phyloP scores from a whole-genome alignment of 306 rosid genomes.

The Quercus berberidifolia region DNA sequence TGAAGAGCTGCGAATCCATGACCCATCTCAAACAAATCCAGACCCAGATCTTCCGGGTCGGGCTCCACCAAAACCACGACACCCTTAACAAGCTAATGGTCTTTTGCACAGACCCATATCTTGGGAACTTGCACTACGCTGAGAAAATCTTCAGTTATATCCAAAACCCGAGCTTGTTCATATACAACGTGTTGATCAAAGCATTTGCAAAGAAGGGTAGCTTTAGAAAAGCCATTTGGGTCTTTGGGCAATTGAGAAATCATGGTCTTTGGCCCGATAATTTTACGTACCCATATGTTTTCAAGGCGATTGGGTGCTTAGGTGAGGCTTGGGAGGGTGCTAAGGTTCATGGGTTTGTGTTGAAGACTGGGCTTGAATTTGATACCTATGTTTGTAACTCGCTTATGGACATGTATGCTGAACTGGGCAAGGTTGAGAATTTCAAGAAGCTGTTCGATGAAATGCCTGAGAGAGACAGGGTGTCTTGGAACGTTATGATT shows the following conservation, averaged over 20 bases:
- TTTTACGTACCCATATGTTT: conserved; percentile 40
- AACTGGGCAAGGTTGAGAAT: conserved; percentile 14
- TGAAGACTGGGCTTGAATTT: conserved; percentile 28
- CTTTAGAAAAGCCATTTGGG: conserved; percentile 19
- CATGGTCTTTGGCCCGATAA: conserved; percentile 35
- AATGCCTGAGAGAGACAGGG: conserved; percentile 30
- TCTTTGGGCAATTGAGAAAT: conserved; percentile 26
- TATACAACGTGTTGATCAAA: conserved; percentile 34
- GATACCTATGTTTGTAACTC: conserved; percentile 43
- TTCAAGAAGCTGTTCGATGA: conserved; percentile 25
- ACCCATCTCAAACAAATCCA: conserved; percentile 37
- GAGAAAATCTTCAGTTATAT: conserved; percentile 22
- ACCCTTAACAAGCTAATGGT: conserved; percentile 25
- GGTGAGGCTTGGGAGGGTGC: conserved; percentile 23
- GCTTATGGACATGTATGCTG: conserved; percentile 32
- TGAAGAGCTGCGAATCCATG: conserved; percentile 32
- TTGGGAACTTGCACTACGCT: conserved; percentile 27
- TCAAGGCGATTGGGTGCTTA: conserved; percentile 36
- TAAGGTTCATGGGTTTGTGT: conserved; percentile 37
- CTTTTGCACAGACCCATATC: conserved; percentile 30
- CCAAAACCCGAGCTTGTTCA: conserved; percentile 28
- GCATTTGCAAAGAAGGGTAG: conserved; percentile 19
- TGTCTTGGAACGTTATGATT: conserved; percentile 45
- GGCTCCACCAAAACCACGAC: conserved; percentile 27
- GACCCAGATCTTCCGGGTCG: conserved; percentile 29